phyloP scores from a whole-genome alignment of 768 basidiomycete genomes.

The Coprinellus micaceus region DNA sequence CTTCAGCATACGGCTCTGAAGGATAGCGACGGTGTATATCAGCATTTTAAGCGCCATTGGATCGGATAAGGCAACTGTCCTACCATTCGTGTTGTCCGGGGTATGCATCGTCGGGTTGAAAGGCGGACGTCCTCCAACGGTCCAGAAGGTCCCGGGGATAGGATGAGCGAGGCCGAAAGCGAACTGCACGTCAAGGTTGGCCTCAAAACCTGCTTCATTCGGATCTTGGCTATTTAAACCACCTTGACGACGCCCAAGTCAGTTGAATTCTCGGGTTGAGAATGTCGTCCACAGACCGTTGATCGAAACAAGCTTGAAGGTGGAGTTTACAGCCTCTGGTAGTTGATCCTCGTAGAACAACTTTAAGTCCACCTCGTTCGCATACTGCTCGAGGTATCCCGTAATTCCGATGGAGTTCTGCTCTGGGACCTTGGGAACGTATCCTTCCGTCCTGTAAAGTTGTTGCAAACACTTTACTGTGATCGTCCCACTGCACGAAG shows the following conservation, averaged over 20 bases:
- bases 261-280: background rate
- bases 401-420: constrained; percentile 53
- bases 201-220: constrained; percentile 56
- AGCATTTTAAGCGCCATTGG: background rate
- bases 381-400: constrained; percentile 50
- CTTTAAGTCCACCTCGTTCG: constrained; percentile 50
- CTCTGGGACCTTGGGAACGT: constrained; percentile 37
- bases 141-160: constrained; percentile 54
- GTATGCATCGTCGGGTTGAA: constrained; percentile 46
- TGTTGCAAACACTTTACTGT: constrained; percentile 53
- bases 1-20: constrained; percentile 19
- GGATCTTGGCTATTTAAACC: constrained; percentile 57
- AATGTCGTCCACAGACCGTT: constrained; percentile 37
- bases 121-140: constrained; percentile 60
- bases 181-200: constrained; percentile 65
- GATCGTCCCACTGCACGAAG: constrained; percentile 42
- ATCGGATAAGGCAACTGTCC: background rate
- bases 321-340: constrained; percentile 45
- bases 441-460: constrained; percentile 51
- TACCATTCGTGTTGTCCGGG: constrained; percentile 37
- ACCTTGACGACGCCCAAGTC: constrained; percentile 40
- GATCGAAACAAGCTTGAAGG: constrained; percentile 52
- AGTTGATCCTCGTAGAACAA: constrained; percentile 46
- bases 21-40: background rate
- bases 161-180: constrained; percentile 63